These are phyloP conservation scores for Clonostachys rosea DNA, from an alignment of 2,329 filamentous ascomycete species.

Conservation along the genomic window DNA sequence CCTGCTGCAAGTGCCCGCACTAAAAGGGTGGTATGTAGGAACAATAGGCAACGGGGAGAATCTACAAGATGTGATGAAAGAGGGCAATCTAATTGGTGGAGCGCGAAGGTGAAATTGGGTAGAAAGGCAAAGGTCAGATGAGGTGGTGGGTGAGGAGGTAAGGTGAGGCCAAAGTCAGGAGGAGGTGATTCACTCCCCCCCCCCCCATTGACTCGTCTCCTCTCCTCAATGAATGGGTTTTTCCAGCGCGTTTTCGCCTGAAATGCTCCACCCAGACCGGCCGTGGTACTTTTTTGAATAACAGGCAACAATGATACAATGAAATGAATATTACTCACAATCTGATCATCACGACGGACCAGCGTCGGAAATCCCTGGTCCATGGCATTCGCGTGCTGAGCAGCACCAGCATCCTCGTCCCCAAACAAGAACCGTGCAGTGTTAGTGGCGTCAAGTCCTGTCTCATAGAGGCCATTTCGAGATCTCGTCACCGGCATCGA, in stretches of 20 bases:
- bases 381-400: constrained; percentile 34
- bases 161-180: too few relatives aligned
- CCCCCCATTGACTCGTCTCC: too few relatives aligned
- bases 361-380: constrained; percentile 88
- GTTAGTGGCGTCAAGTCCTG: constrained; percentile 76
- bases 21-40: not conserved
- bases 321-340: constrained; percentile 36
- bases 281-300: too few relatives aligned
- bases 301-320: not conserved
- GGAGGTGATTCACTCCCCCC: too few relatives aligned
- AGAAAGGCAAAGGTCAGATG: too few relatives aligned
- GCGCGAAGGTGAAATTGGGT: too few relatives aligned
- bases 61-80: not conserved
- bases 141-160: too few relatives aligned
- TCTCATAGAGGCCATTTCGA: constrained; percentile 62
- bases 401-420: constrained; percentile 49
- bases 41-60: not conserved
- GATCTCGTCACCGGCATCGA: constrained; percentile 84
- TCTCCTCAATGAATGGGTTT: too few relatives aligned
- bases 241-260: too few relatives aligned
- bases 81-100: not conserved
- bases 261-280: too few relatives aligned
- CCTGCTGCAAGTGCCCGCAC: not conserved
- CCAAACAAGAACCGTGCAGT: constrained; percentile 83
- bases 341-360: constrained; percentile 57